A percentile compares a stretch with the other conserved stretches of the same genome.
Conservation (phyloP, 305 asterid species). For the Solanum hybrid region DNA sequence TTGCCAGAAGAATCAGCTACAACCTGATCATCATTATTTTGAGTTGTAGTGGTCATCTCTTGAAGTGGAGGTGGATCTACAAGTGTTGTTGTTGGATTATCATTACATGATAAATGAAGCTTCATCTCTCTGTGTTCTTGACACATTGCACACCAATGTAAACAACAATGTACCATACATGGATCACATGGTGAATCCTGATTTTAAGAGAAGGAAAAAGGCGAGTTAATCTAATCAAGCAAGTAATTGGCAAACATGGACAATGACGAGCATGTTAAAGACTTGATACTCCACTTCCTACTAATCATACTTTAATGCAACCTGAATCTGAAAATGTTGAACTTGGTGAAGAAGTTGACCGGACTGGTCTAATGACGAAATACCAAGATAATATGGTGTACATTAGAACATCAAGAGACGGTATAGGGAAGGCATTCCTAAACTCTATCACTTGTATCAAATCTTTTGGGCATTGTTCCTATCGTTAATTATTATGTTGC, state of each 20-base stretch:
- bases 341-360: neutral
- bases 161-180: slow-evolving; percentile 64
- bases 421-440: neutral
- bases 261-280: neutral
- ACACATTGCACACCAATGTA: slow-evolving; percentile 86
- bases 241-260: no score
- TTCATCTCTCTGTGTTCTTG: slow-evolving; percentile 75
- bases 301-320: neutral
- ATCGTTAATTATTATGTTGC: no score
- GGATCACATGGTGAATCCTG: slow-evolving; percentile 86
- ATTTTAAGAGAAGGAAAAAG: no score
- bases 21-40: slow-evolving; percentile 1
- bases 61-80: slow-evolving; percentile 55
- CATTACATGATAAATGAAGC: slow-evolving; percentile 32
- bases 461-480: neutral
- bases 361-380: neutral
- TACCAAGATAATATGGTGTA: neutral
- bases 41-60: slow-evolving; percentile 44
- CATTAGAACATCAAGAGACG: neutral
- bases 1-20: slow-evolving; percentile 21
- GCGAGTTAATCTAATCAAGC: no score
- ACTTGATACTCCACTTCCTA: neutral
- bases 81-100: slow-evolving; percentile 20
- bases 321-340: neutral
- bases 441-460: neutral